Evolutionary conservation across 805 yeast genomes (phyloP).

Genomic region (Ogataea haglerorum): DNA sequence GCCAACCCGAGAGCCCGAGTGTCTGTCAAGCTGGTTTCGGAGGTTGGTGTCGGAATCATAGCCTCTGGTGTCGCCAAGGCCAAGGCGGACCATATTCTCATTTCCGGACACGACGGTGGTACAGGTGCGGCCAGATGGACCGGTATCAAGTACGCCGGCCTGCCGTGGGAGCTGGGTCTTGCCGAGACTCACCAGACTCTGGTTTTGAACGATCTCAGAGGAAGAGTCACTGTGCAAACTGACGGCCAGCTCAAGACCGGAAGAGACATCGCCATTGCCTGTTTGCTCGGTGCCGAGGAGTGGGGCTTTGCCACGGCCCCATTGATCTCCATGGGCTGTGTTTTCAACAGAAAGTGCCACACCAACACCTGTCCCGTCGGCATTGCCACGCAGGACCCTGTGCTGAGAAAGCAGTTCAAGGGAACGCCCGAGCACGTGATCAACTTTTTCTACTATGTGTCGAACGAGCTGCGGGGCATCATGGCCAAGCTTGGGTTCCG

Average conservation of each 20-base stretch:
- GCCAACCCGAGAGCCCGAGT: slow-evolving; percentile 96
- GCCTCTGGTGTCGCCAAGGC: slow-evolving; percentile 99
- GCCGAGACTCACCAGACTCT: slow-evolving; percentile 98
- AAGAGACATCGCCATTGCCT: slow-evolving; percentile 94
- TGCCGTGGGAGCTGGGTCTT: slow-evolving; percentile 98
- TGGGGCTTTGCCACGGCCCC: slow-evolving; percentile 99
- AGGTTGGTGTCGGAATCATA: slow-evolving; percentile 98
- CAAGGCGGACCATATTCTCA: slow-evolving; percentile 92
- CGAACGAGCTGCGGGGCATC: slow-evolving; percentile 85
- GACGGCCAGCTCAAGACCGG: slow-evolving; percentile 98
- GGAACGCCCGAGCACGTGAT: slow-evolving; percentile 99
- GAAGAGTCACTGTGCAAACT: slow-evolving; percentile 93
- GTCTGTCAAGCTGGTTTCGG: slow-evolving; percentile 93
- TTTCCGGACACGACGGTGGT: slow-evolving; percentile 99
- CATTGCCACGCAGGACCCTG: slow-evolving; percentile 98
- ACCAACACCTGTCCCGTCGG: slow-evolving; percentile 96
- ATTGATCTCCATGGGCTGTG: slow-evolving; percentile 94
- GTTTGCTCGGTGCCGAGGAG: slow-evolving; percentile 95
- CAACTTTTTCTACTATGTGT: slow-evolving; percentile 92
- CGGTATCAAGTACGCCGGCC: slow-evolving; percentile 93
- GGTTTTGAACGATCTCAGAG: slow-evolving; percentile 92
- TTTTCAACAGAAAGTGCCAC: slow-evolving; percentile 94
- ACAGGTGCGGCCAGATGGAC: slow-evolving; percentile 99
- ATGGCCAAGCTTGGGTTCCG: slow-evolving; percentile 97
- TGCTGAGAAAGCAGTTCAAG: slow-evolving; percentile 80